phyloP scores from a whole-genome alignment of 805 yeast genomes.

The Teunomyces kruisii region DNA sequence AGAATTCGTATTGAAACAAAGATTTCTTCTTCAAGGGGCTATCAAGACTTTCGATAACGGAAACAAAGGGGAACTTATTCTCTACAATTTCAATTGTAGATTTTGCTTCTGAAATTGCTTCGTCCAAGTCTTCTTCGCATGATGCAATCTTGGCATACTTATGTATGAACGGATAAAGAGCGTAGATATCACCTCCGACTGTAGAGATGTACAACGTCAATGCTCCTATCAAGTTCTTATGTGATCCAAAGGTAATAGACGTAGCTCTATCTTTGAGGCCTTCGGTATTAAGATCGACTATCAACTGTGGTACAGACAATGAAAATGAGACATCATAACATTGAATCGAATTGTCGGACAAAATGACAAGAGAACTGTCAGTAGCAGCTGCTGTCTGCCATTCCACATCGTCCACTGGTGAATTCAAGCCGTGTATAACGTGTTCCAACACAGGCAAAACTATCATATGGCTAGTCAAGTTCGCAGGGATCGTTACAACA shows the following conservation, averaged over 20 bases:
- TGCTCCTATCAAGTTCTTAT: conserved; percentile 20
- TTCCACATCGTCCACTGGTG: conserved; percentile 19
- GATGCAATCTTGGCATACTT: conserved; percentile 16
- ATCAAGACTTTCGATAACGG: conserved; percentile 7
- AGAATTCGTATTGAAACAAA: conserved; percentile 18
- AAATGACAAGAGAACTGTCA: conserved; percentile 24
- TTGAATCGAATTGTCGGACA: conserved; percentile 19
- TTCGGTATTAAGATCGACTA: conserved; percentile 14
- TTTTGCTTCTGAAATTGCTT: conserved; percentile 14
- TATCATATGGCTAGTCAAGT: background rate
- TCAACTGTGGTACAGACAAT: conserved; percentile 16
- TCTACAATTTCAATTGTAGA: conserved; percentile 12
- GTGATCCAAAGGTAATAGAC: conserved; percentile 32
- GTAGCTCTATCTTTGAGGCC: conserved; percentile 16
- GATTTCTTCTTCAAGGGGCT: conserved; percentile 15
- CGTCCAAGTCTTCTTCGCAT: conserved; percentile 13
- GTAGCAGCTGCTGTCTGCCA: conserved; percentile 26
- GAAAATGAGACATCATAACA: conserved; percentile 22
- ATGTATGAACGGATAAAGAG: conserved; percentile 28
- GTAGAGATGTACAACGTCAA: conserved; percentile 31
- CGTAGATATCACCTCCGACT: conserved; percentile 18
- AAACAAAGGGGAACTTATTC: conserved; percentile 9
- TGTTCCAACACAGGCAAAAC: conserved; percentile 8
- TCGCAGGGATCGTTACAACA: conserved; percentile 31
- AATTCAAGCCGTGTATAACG: conserved; percentile 13